These are phyloP conservation scores for Harrya chromipes DNA, from an alignment of 768 basidiomycete genomes.

Conservation along the genomic window DNA sequence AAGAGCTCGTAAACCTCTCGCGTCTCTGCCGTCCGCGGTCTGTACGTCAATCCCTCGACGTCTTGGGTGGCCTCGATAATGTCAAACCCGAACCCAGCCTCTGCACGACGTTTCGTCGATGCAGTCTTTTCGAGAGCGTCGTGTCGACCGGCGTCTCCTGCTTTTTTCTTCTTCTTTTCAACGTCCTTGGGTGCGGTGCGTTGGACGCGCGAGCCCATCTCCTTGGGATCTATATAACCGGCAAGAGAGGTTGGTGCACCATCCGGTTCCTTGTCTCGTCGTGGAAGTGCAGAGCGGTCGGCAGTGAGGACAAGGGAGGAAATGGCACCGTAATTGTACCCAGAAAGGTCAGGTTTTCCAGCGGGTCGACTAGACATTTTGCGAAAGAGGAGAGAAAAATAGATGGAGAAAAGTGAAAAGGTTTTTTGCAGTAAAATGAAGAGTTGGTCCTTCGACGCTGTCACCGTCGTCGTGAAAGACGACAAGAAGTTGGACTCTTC, in stretches of 20 bases:
- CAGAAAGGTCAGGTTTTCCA: slow-evolving; percentile 76
- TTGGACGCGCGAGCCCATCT: slow-evolving; percentile 92
- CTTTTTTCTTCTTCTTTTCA: slow-evolving; percentile 92
- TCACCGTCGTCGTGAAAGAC: too few relatives aligned
- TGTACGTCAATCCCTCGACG: slow-evolving; percentile 89
- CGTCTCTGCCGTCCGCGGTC: slow-evolving; percentile 92
- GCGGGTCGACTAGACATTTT: slow-evolving; percentile 39
- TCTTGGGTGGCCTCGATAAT: slow-evolving; percentile 94
- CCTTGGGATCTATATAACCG: slow-evolving; percentile 82
- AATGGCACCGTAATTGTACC: slow-evolving; percentile 95
- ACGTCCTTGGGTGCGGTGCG: slow-evolving; percentile 83
- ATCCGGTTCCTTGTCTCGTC: slow-evolving; percentile 94
- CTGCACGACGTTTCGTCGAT: slow-evolving; percentile 53
- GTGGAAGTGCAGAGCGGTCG: slow-evolving; percentile 72
- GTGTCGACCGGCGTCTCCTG: slow-evolving; percentile 47
- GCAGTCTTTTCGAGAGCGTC: slow-evolving; percentile 58
- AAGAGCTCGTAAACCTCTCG: slow-evolving; percentile 93
- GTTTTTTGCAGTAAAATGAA: background rate
- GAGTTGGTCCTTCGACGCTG: background rate
- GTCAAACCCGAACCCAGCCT: slow-evolving; percentile 77
- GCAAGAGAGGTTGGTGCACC: slow-evolving; percentile 92
- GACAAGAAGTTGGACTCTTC: background rate
- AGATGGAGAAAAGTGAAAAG: background rate
- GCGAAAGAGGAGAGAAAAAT: background rate
- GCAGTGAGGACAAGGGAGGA: slow-evolving; percentile 95